These are phyloP conservation scores for Cladophialophora exuberans DNA, from an alignment of 2,329 filamentous ascomycete genomes.

Conservation along the genomic window DNA sequence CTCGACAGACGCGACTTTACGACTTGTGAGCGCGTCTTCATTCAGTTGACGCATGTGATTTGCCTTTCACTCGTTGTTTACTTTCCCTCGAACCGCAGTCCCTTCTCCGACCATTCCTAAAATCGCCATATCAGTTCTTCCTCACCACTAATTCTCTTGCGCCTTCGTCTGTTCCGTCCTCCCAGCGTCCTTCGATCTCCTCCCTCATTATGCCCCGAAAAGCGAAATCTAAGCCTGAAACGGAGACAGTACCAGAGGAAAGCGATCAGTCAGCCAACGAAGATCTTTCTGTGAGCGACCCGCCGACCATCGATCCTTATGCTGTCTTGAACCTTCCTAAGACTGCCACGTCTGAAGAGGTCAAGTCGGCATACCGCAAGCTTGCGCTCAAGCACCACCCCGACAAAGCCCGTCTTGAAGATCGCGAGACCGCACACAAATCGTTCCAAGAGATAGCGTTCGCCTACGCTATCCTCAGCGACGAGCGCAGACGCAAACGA, in stretches of 20 bases:
- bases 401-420: slow-evolving; percentile 75
- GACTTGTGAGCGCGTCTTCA: too few relatives aligned
- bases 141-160: neutral
- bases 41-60: too few relatives aligned
- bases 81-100: neutral
- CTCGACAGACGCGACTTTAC: too few relatives aligned
- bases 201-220: slow-evolving; percentile 27
- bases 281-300: slow-evolving; percentile 59
- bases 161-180: neutral
- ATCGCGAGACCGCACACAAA: slow-evolving; percentile 73
- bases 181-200: neutral
- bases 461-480: slow-evolving; percentile 90
- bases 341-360: slow-evolving; percentile 72
- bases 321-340: slow-evolving; percentile 73
- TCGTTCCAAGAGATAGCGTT: slow-evolving; percentile 91
- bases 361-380: slow-evolving; percentile 87
- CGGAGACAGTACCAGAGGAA: neutral
- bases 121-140: neutral
- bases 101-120: neutral
- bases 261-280: slow-evolving; percentile 40
- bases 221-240: slow-evolving; percentile 20
- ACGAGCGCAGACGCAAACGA: slow-evolving; percentile 75
- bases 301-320: slow-evolving; percentile 76
- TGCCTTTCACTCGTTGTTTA: too few relatives aligned
- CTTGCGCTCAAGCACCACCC: slow-evolving; percentile 79